A percentile compares a stretch with the other conserved stretches of the same genome.
phyloP scores from a whole-genome alignment of 371 early-diverging fungal species.

The Funneliformis caledonium region DNA sequence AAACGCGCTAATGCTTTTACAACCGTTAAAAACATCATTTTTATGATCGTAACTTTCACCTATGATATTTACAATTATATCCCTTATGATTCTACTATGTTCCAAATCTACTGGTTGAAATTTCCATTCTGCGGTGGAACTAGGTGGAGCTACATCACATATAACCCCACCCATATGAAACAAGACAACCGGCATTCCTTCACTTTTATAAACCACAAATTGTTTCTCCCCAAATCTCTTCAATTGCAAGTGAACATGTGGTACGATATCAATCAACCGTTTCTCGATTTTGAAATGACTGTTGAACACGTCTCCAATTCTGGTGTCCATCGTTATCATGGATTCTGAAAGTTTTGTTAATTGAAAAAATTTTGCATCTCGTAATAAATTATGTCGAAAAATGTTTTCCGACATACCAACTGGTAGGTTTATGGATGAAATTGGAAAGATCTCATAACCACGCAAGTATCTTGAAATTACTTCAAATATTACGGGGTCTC shows the following conservation, averaged over 20 bases:
- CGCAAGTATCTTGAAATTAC: background rate
- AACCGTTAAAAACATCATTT: background rate
- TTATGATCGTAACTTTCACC: background rate
- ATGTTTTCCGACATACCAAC: background rate
- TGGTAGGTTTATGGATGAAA: background rate
- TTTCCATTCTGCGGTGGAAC: background rate
- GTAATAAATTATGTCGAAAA: background rate
- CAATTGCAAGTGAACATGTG: background rate
- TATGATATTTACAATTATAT: background rate
- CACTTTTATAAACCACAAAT: background rate
- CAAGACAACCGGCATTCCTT: background rate
- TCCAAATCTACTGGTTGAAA: background rate
- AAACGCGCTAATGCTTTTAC: background rate
- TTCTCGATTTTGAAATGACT: background rate
- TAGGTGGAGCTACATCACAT: background rate
- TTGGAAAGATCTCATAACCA: constrained; percentile 1
- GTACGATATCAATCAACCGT: background rate
- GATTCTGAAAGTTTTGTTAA: background rate
- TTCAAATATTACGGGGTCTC: background rate
- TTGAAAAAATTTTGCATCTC: constrained; percentile 1
- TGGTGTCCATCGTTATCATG: background rate
- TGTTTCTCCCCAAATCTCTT: background rate
- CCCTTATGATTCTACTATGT: background rate
- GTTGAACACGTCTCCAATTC: background rate
- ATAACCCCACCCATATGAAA: background rate